Evolutionary conservation across 306 rosid species (phyloP), one percentile per base, ranked within the genome.

Genomic region (Malus asiatica): DNA sequence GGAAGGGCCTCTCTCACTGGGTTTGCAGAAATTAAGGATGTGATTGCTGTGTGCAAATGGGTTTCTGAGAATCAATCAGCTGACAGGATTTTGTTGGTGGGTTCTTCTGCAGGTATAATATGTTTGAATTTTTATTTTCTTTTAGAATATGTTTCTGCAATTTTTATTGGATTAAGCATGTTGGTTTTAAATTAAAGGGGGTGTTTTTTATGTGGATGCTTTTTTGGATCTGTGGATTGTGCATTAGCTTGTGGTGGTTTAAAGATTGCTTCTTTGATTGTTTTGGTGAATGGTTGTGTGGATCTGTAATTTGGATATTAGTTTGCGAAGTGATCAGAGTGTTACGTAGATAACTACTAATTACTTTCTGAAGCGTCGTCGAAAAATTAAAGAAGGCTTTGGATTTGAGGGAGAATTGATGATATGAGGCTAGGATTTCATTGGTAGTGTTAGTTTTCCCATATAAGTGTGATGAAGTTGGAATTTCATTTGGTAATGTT

Each of bases 101-200:
- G 99, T 76, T 96, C 98, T 82, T 96, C 99, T 29, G 99, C 99
- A 82, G 98, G 98, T 96, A 86, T 40, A 9, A 23, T 23, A 4
- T 25, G 66, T 4, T 71, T 33, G 18, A 8, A 16, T 22, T 8
- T 30, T 65, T 52, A 2, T 69, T 38, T 4, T 65, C 9, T 19
- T 13, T 3, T 16, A 29, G 58, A 19, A 5, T 35, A 11, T 66
- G 4, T 66, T 33, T 19, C 27, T 66, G 8, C 42, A 32, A 30
- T 38, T 64, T 59, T 74, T 52, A 9, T 19, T 5, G 38, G 38
- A 6, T 35, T 35, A 35, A 35, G 38, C 38, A 33, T 33, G 35
- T 33, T 33, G 35, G 35, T 33, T 33, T 5, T 33, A 33, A 33
- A 33, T 33, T 33, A 6, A 33, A 33, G 38, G 38, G 38, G 38